phyloP scores from a whole-genome alignment of 768 basidiomycete species.

The Naganishia friedmannii region DNA sequence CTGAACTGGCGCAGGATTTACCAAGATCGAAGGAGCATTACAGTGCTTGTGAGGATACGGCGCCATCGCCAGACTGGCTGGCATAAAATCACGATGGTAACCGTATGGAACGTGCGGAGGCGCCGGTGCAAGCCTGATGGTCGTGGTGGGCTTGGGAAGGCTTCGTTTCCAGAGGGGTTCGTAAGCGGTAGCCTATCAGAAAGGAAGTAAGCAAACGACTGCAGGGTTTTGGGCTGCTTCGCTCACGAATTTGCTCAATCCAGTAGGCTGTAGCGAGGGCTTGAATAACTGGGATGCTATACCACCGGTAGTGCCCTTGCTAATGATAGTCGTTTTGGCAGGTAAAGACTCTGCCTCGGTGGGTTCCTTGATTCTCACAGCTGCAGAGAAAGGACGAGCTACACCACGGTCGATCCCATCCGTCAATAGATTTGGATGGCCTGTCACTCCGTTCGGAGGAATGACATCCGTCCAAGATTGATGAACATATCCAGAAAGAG shows the following conservation, averaged over 20 bases:
- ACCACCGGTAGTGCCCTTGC: neutral
- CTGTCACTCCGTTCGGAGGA: slow-evolving; percentile 11
- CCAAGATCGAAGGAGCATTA: slow-evolving; percentile 29
- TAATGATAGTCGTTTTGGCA: neutral
- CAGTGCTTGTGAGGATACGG: neutral
- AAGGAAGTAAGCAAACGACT: neutral
- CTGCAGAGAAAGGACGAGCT: neutral
- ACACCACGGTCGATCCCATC: neutral
- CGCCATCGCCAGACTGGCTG: neutral
- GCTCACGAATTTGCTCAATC: slow-evolving; percentile 18
- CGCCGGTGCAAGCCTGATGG: neutral
- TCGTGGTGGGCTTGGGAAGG: neutral
- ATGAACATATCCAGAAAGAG: neutral
- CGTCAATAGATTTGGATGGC: neutral
- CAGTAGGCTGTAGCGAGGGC: neutral
- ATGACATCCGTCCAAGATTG: slow-evolving; percentile 15
- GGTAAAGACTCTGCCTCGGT: neutral
- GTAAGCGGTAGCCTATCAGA: slow-evolving; percentile 14
- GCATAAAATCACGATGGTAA: neutral
- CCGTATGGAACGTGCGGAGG: slow-evolving; percentile 20
- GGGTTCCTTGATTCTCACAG: neutral
- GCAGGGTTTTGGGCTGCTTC: neutral
- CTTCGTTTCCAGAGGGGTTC: slow-evolving; percentile 14
- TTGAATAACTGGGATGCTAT: neutral
- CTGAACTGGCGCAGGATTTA: neutral